Evolutionary conservation across 208 protist species (phyloP).

Genomic region (Lotmaria passim): DNA sequence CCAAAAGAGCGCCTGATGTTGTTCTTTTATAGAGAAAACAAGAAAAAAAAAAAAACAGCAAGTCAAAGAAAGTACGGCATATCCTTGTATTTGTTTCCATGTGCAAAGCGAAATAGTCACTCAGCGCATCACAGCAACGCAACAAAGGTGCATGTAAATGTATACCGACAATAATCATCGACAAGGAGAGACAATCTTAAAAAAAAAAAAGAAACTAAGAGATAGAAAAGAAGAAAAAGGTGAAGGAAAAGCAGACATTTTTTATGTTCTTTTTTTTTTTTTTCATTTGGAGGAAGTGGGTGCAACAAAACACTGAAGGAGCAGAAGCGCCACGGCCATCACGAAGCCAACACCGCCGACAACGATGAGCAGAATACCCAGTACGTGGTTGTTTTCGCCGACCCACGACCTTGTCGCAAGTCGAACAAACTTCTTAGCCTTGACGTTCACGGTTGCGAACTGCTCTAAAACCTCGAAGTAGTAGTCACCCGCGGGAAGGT

Average conservation of each 20-base stretch:
- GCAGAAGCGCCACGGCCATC: slow-evolving; percentile 35
- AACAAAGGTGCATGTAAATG: too few species aligned
- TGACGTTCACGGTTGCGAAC: slow-evolving; percentile 87
- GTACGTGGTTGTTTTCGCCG: slow-evolving; percentile 94
- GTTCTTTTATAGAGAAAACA: background rate
- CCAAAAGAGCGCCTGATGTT: background rate
- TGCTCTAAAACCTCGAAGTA: slow-evolving; percentile 89
- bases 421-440: slow-evolving; percentile 93
- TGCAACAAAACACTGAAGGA: slow-evolving; percentile 29
- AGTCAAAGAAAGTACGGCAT: too few species aligned
- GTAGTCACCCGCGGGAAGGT: slow-evolving; percentile 90
- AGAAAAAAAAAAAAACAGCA: slow-evolving; percentile 5
- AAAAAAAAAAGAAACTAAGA: too few species aligned
- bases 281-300: background rate
- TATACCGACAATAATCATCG: too few species aligned
- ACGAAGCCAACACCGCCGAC: slow-evolving; percentile 80
- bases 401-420: slow-evolving; percentile 93
- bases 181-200: too few species aligned
- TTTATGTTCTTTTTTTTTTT: too few species aligned
- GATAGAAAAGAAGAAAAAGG: background rate
- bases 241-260: too few species aligned
- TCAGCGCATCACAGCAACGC: too few species aligned
- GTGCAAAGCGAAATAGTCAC: too few species aligned
- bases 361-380: slow-evolving; percentile 92
- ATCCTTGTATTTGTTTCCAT: too few species aligned